Evolutionary conservation across 306 rosid genomes (phyloP).

Genomic region (Ochetophila trinervis): DNA sequence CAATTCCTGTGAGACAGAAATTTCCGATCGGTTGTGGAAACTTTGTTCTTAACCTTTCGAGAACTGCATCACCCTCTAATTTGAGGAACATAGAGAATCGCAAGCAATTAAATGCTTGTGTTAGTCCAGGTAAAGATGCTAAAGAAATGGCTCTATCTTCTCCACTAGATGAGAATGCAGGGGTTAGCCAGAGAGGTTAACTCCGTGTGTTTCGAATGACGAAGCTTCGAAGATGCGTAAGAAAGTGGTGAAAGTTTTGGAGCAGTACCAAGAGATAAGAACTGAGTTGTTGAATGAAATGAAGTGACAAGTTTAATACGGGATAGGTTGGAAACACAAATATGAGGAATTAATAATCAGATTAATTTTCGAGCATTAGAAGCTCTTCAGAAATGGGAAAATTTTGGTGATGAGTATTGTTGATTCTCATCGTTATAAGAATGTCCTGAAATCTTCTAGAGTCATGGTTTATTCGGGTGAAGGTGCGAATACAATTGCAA

Average conservation of each 20-base stretch:
- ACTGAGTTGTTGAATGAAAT: neutral
- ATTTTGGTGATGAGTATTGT: conserved; percentile 44
- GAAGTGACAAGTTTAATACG: no score
- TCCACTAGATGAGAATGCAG: neutral
- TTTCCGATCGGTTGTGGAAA: neutral
- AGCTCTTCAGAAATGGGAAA: neutral
- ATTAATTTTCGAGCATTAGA: conserved; percentile 2
- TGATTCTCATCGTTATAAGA: conserved; percentile 22
- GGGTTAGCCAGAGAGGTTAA: neutral
- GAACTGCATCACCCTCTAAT: neutral
- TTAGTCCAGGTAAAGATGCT: no score
- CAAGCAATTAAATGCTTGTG: neutral
- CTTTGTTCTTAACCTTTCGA: neutral
- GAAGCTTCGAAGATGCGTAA: neutral
- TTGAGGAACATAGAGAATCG: neutral
- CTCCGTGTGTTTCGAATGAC: neutral
- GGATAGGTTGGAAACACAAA: neutral
- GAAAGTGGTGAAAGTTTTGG: conserved; percentile 27
- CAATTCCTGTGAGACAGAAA: no score
- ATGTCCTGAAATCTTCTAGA: conserved; percentile 8
- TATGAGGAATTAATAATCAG: neutral
- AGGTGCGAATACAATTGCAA: conserved; percentile 33
- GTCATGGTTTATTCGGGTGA: conserved; percentile 34
- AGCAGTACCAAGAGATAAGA: neutral
- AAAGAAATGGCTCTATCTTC: neutral